These are phyloP conservation scores for Cercospora sojina DNA, from an alignment of 2,329 filamentous ascomycete genomes.

Conservation along the genomic window DNA sequence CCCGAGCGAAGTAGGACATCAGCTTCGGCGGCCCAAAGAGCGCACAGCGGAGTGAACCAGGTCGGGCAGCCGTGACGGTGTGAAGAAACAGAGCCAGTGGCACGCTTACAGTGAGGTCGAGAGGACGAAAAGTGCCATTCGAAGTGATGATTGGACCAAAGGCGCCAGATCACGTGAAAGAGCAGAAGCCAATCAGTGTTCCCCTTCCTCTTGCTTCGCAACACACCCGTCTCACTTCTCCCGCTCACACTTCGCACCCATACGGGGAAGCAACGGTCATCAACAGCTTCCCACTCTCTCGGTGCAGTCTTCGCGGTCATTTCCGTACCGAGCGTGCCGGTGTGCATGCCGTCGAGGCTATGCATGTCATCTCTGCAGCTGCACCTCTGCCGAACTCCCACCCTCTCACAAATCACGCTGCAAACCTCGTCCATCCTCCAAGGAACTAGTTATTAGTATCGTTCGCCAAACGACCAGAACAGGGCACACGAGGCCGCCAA, in stretches of 20 bases:
- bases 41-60: neutral
- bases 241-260: neutral
- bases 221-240: slow-evolving; percentile 13
- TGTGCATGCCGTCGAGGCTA: slow-evolving; percentile 18
- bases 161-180: neutral
- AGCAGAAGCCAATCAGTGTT: neutral
- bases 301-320: neutral
- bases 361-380: slow-evolving; percentile 23
- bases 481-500: slow-evolving; percentile 4
- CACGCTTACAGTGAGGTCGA: slow-evolving; percentile 17
- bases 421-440: neutral
- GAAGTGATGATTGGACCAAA: neutral
- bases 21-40: neutral
- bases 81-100: slow-evolving; percentile 2
- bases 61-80: slow-evolving; percentile 1
- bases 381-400: slow-evolving; percentile 9
- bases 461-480: slow-evolving; percentile 10
- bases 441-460: slow-evolving; percentile 8
- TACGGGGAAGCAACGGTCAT: neutral
- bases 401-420: neutral
- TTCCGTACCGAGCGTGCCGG: neutral
- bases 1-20: neutral
- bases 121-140: slow-evolving; percentile 6
- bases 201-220: neutral
- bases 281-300: neutral